Percentiles rank a stretch among this genome's conserved stretches.
phyloP scores from a whole-genome alignment of 1,284 basidiomycete species.

The Ganoderma meredithae region DNA sequence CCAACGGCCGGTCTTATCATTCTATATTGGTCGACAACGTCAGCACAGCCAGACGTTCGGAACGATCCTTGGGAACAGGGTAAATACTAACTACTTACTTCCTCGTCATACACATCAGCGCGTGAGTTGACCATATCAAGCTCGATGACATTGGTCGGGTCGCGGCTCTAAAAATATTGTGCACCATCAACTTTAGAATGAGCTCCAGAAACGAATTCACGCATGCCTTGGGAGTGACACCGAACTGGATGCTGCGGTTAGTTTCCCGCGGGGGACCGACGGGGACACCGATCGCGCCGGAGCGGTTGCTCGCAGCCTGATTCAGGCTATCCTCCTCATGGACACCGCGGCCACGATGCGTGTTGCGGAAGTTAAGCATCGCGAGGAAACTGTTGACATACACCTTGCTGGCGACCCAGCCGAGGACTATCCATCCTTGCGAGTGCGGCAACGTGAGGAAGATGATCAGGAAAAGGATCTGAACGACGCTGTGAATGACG shows the following conservation, averaged over 20 bases:
- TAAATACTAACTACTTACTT: slow-evolving; percentile 11
- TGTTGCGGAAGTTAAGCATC: slow-evolving; percentile 45
- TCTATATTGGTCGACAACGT: background rate
- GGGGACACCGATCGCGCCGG: slow-evolving; percentile 20
- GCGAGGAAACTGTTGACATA: slow-evolving; percentile 38
- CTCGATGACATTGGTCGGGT: slow-evolving; percentile 28
- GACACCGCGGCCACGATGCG: slow-evolving; percentile 43
- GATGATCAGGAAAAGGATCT: slow-evolving; percentile 31
- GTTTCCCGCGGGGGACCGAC: slow-evolving; percentile 16
- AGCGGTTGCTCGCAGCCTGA: slow-evolving; percentile 32
- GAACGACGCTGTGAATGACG: slow-evolving; percentile 30
- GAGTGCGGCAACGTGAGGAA: slow-evolving; percentile 43
- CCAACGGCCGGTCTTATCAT: slow-evolving; percentile 10
- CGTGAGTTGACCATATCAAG: slow-evolving; percentile 27
- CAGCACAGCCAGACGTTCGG: too few relatives aligned
- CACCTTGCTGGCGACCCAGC: slow-evolving; percentile 46
- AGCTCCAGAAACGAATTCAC: background rate
- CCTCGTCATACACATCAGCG: slow-evolving; percentile 13
- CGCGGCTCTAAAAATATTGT: slow-evolving; percentile 8
- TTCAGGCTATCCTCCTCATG: slow-evolving; percentile 45
- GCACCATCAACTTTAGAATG: background rate
- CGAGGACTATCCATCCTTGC: slow-evolving; percentile 46
- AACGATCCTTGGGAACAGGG: background rate
- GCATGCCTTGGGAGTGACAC: slow-evolving; percentile 33
- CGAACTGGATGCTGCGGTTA: slow-evolving; percentile 35